phyloP scores from a whole-genome alignment of 768 basidiomycete species.

The Hericium rajendrae region DNA sequence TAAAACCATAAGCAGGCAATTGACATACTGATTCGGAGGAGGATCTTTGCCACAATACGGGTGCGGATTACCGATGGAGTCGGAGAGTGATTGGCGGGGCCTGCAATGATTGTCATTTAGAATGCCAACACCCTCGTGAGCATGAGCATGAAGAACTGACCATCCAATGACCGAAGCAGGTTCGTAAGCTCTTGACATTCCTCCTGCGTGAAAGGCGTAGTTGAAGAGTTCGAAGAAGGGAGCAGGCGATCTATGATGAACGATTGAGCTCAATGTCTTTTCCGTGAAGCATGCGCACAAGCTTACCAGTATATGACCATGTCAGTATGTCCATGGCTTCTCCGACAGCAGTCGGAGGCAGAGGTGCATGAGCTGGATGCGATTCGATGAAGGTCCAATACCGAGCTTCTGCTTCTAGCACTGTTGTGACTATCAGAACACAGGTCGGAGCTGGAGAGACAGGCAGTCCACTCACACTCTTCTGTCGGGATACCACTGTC shows the following conservation, averaged over 20 bases:
- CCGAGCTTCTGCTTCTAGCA: constrained; percentile 64
- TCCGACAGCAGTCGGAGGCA: constrained; percentile 44
- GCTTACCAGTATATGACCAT: constrained; percentile 69
- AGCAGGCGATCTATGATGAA: constrained; percentile 52
- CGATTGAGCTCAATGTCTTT: not conserved
- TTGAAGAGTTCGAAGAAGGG: constrained; percentile 42
- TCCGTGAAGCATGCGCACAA: not conserved
- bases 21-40: constrained; percentile 12
- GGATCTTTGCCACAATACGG: constrained; percentile 12
- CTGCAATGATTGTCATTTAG: not conserved
- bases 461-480: constrained; percentile 28
- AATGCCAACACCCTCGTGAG: not conserved
- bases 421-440: constrained; percentile 25
- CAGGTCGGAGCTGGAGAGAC: not conserved
- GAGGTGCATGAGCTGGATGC: constrained; percentile 61
- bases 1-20: not conserved
- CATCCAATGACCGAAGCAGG: constrained; percentile 39
- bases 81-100: not conserved
- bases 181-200: constrained; percentile 70
- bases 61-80: constrained; percentile 8
- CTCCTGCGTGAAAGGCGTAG: constrained; percentile 63
- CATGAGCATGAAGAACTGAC: constrained; percentile 6
- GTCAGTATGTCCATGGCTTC: constrained; percentile 71
- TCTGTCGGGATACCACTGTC: constrained; percentile 22
- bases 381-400: constrained; percentile 78